Evolutionary conservation across 2,329 filamentous ascomycete species (phyloP).

Genomic region (Fusarium oligoseptatum): DNA sequence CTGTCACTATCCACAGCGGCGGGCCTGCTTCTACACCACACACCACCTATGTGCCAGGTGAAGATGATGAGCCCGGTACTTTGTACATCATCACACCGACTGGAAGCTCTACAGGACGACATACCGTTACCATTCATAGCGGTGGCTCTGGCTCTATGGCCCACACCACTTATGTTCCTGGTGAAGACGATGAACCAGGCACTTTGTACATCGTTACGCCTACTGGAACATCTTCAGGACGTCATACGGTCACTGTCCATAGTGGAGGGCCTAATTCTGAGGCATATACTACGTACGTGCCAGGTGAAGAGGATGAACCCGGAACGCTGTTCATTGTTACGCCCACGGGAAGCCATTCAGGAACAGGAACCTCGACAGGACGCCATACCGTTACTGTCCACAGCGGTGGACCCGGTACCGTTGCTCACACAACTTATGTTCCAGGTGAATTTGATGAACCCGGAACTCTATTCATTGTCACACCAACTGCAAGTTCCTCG

Average conservation of each 20-base stretch:
- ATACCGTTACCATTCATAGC: conserved; percentile 2
- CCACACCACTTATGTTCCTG: not conserved
- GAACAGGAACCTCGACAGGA: not conserved
- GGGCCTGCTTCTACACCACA: not conserved
- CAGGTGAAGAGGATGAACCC: not conserved
- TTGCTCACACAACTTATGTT: not conserved
- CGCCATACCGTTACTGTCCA: not conserved
- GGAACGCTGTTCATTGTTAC: not conserved
- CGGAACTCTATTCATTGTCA: not conserved
- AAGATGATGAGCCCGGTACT: not conserved
- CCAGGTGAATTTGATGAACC: not conserved
- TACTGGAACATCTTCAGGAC: not conserved
- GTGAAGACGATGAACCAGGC: not conserved
- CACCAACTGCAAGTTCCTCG: not conserved
- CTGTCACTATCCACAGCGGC: not conserved
- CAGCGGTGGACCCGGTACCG: not conserved
- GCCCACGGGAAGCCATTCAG: not conserved
- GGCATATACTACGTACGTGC: not conserved
- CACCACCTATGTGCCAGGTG: not conserved
- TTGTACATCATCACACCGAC: conserved; percentile 20
- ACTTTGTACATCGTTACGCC: conserved; percentile 19
- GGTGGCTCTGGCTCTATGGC: conserved; percentile 4
- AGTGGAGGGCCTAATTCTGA: not conserved
- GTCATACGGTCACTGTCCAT: not conserved
- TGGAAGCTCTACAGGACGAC: not conserved